Percentiles rank a stretch among this genome's conserved stretches.
These are phyloP conservation scores for Eucalyptus shirleyi DNA, from an alignment of 345 rosid genomes.

Conservation along the genomic window DNA sequence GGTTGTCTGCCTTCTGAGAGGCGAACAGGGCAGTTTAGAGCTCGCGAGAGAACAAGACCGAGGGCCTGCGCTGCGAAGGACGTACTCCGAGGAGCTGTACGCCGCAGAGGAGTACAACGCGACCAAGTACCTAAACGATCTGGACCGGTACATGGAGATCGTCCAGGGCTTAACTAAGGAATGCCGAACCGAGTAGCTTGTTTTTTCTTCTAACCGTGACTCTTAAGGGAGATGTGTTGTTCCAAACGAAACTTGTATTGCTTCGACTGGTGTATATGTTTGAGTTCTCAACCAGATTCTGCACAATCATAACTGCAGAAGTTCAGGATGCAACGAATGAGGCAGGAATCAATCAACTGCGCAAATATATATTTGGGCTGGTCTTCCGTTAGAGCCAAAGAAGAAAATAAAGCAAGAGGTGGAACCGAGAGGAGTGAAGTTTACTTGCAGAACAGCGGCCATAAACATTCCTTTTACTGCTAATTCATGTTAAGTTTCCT, in stretches of 20 bases:
- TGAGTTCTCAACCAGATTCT: not conserved
- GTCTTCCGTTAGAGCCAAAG: not conserved
- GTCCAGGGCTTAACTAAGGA: conserved; percentile 12
- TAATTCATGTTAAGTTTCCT: not conserved
- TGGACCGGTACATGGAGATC: conserved; percentile 47
- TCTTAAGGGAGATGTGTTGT: not conserved
- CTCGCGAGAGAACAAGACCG: conserved; percentile 9
- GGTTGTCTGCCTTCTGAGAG: conserved; percentile 50
- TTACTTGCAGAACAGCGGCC: not conserved
- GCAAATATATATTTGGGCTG: not conserved
- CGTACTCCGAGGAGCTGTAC: conserved; percentile 57
- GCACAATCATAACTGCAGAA: not conserved
- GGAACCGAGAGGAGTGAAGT: not conserved
- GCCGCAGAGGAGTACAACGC: conserved; percentile 71
- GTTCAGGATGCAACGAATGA: not conserved
- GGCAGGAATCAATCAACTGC: not conserved
- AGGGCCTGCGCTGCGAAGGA: conserved; percentile 22
- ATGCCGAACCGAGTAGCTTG: not conserved
- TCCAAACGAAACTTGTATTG: not conserved
- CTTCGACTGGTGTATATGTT: not conserved
- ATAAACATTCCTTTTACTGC: not conserved
- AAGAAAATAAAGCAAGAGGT: not conserved
- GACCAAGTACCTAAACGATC: conserved; percentile 38
- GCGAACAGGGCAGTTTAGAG: conserved; percentile 29
- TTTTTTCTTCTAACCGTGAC: not conserved